These are phyloP conservation scores for Pseudomassariella vexata DNA, from an alignment of 2,329 filamentous ascomycete species.

Conservation along the genomic window DNA sequence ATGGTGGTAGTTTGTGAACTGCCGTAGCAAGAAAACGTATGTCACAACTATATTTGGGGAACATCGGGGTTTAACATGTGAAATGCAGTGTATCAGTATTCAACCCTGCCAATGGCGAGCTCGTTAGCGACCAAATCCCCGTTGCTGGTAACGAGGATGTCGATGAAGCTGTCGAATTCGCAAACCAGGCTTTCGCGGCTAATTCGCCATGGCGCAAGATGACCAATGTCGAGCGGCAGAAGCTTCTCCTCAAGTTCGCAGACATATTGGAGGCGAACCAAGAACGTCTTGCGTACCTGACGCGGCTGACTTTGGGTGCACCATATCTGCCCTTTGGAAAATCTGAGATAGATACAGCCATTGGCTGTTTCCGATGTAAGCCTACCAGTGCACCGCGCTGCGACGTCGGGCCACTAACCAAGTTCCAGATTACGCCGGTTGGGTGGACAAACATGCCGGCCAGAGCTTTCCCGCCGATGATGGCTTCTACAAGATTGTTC, in stretches of 20 bases:
- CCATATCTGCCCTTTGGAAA: constrained; percentile 2
- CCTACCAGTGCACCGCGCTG: constrained; percentile 18
- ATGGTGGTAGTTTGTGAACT: too few species aligned
- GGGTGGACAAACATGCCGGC: constrained; percentile 27
- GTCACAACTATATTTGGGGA: too few species aligned
- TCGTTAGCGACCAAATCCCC: not conserved
- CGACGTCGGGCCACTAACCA: constrained; percentile 11
- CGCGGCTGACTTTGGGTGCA: constrained; percentile 36
- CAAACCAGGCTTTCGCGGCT: constrained; percentile 38
- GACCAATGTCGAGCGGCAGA: not conserved
- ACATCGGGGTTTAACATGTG: too few species aligned
- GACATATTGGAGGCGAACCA: constrained; percentile 5
- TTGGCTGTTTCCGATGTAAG: too few species aligned
- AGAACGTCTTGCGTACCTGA: constrained; percentile 29
- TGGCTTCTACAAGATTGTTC: constrained; percentile 14
- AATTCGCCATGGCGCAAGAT: constrained; percentile 2
- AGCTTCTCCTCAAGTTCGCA: constrained; percentile 1
- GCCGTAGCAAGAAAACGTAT: too few species aligned
- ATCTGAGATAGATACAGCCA: constrained; percentile 11
- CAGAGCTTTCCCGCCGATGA: constrained; percentile 32
- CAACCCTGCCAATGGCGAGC: too few species aligned
- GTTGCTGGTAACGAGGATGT: constrained; percentile 34
- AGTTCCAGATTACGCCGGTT: constrained; percentile 19
- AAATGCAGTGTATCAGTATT: too few species aligned
- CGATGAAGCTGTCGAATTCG: constrained; percentile 40